A percentile compares a stretch with the other conserved stretches of the same genome.
Evolutionary conservation across 108 stramenopile species (phyloP).

Genomic region (Parietichytrium sp.): DNA sequence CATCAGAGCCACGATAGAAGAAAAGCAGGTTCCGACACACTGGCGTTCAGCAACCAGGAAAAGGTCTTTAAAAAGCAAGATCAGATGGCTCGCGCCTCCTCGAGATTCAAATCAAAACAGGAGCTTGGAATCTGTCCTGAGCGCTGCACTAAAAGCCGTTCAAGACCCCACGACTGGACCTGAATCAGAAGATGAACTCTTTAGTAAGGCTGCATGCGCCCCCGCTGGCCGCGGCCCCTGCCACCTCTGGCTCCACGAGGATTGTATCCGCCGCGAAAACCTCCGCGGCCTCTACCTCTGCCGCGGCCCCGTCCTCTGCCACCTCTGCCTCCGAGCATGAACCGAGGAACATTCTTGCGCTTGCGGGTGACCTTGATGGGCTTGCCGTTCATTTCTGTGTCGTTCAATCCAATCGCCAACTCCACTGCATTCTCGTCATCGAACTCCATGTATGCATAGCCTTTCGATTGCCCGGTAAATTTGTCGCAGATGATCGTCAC

Average conservation of each 20-base stretch:
- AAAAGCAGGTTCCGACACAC: no score
- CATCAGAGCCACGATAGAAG: no score
- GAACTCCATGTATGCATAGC: conserved; percentile 69
- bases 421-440: conserved; percentile 77
- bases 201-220: conserved; percentile 36
- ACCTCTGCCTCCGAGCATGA: conserved; percentile 33
- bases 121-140: no score
- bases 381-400: conserved; percentile 85
- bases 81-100: no score
- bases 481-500: conserved; percentile 97
- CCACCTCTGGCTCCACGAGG: no score
- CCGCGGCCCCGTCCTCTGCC: conserved; percentile 39
- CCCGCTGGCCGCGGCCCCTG: conserved; percentile 3
- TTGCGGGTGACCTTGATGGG: conserved; percentile 83
- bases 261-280: conserved; percentile 17
- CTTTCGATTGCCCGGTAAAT: conserved; percentile 85
- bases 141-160: no score
- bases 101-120: no score
- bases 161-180: no score
- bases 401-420: conserved; percentile 86
- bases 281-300: conserved; percentile 38
- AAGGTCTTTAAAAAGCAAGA: no score
- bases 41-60: no score
- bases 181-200: no score
- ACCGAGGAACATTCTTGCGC: conserved; percentile 68